Evolutionary conservation across 2,329 filamentous ascomycete genomes (phyloP).

Genomic region (Raffaelea ambrosiae): DNA sequence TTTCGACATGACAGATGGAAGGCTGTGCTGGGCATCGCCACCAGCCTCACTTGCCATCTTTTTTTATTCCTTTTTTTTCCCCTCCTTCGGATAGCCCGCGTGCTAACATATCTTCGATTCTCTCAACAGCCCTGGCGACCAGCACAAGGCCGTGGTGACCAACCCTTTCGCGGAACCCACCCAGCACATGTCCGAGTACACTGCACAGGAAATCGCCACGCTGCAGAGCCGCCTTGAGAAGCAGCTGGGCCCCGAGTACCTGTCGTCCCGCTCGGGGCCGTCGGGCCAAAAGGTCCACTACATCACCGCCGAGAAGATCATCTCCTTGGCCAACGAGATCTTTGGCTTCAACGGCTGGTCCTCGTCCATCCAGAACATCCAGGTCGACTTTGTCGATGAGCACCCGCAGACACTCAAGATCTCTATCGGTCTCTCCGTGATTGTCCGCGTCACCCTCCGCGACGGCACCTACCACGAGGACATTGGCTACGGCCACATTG

Average conservation of each 20-base stretch:
- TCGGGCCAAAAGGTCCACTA: slow-evolving; percentile 86
- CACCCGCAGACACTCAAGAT: slow-evolving; percentile 68
- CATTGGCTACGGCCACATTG: slow-evolving; percentile 91
- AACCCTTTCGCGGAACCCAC: slow-evolving; percentile 74
- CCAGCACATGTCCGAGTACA: slow-evolving; percentile 66
- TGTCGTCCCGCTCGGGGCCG: slow-evolving; percentile 77
- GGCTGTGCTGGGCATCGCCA: no score
- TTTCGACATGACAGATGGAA: no score
- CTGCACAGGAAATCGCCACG: slow-evolving; percentile 82
- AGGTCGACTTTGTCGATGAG: slow-evolving; percentile 94
- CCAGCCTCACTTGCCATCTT: no score
- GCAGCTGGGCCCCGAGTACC: slow-evolving; percentile 91
- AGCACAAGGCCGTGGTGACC: slow-evolving; percentile 46
- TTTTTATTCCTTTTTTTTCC: not conserved
- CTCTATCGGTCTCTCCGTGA: slow-evolving; percentile 78
- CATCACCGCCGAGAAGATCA: slow-evolving; percentile 91
- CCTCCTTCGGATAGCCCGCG: not conserved
- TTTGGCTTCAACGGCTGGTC: slow-evolving; percentile 99
- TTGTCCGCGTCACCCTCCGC: slow-evolving; percentile 79
- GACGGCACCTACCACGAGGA: slow-evolving; percentile 98
- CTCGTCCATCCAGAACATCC: slow-evolving; percentile 86
- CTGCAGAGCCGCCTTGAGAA: slow-evolving; percentile 81
- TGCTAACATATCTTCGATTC: no score
- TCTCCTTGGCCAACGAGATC: slow-evolving; percentile 87
- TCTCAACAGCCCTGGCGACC: slow-evolving; percentile 54